Conservation (phyloP, 2,329 filamentous ascomycete species). For the Didymella arachidicola region DNA sequence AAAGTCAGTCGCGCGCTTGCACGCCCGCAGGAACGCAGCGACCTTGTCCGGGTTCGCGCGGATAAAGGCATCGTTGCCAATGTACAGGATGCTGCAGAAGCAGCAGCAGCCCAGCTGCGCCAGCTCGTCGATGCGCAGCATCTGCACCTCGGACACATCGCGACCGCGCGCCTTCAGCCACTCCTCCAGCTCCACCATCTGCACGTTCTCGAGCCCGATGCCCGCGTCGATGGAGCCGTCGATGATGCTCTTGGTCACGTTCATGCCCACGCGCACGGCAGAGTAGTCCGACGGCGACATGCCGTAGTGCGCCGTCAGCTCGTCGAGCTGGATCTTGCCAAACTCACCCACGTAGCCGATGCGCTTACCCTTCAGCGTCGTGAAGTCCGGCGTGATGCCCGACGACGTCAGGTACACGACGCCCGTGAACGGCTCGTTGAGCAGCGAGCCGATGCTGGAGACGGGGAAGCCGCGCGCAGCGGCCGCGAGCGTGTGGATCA, state of each 20-base stretch:
- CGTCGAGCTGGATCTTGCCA: constrained; percentile 83
- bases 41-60: constrained; percentile 71
- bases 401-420: constrained; percentile 78
- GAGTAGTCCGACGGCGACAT: constrained; percentile 78
- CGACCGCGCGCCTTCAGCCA: constrained; percentile 72
- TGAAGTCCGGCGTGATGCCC: constrained; percentile 78
- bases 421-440: constrained; percentile 82
- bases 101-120: constrained; percentile 83
- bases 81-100: constrained; percentile 84
- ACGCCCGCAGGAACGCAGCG: constrained; percentile 72
- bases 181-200: constrained; percentile 83
- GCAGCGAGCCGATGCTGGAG: constrained; percentile 74
- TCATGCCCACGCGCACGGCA: constrained; percentile 81
- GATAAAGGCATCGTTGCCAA: constrained; percentile 76
- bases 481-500: constrained; percentile 82
- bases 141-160: constrained; percentile 73
- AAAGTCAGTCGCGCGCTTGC: constrained; percentile 77
- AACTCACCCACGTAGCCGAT: constrained; percentile 85
- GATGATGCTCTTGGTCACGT: constrained; percentile 79
- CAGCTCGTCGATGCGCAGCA: constrained; percentile 82
- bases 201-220: constrained; percentile 80
- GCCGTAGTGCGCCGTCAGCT: constrained; percentile 79
- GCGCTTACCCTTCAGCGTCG: constrained; percentile 75
- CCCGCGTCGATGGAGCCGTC: constrained; percentile 76
- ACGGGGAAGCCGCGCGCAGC: constrained; percentile 79